phyloP scores from a whole-genome alignment of 2,329 filamentous ascomycete genomes.

The Penicillium crustosum region DNA sequence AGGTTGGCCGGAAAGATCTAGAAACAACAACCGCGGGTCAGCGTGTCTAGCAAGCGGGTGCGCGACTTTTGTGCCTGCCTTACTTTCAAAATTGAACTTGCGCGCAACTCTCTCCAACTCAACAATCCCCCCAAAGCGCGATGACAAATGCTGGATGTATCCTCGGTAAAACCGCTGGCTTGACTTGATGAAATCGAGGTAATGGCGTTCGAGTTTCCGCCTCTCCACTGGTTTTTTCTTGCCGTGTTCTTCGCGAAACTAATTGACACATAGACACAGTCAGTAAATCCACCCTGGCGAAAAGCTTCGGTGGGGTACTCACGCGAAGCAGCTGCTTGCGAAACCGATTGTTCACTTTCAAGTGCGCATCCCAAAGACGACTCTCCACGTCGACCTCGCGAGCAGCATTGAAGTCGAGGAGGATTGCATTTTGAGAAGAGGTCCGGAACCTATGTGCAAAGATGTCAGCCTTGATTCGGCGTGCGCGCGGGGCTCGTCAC shows the following conservation, averaged over 20 bases:
- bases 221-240: conserved; percentile 61
- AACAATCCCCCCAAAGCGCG: conserved; percentile 56
- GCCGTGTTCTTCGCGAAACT: conserved; percentile 52
- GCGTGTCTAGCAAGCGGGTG: neutral
- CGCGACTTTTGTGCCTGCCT: neutral
- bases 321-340: conserved; percentile 64
- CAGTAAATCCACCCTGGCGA: conserved; percentile 1
- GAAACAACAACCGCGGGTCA: conserved; percentile 19
- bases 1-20: conserved; percentile 47
- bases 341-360: conserved; percentile 74
- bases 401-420: conserved; percentile 57
- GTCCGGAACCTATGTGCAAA: conserved; percentile 61
- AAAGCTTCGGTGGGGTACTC: conserved; percentile 25
- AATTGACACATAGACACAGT: conserved; percentile 18
- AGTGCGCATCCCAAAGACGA: conserved; percentile 76
- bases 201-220: conserved; percentile 78
- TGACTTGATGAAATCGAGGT: conserved; percentile 80
- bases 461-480: conserved; percentile 8
- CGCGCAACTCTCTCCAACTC: conserved; percentile 59
- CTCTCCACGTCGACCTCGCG: conserved; percentile 64
- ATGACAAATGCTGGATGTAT: conserved; percentile 75
- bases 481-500: conserved; percentile 18
- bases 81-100: conserved; percentile 52
- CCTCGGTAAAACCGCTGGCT: conserved; percentile 86
- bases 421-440: conserved; percentile 69